Percentiles rank a stretch among this genome's conserved stretches.
Evolutionary conservation across 352 stramenopile genomes (phyloP).

Genomic region (Achlya hypogyna): DNA sequence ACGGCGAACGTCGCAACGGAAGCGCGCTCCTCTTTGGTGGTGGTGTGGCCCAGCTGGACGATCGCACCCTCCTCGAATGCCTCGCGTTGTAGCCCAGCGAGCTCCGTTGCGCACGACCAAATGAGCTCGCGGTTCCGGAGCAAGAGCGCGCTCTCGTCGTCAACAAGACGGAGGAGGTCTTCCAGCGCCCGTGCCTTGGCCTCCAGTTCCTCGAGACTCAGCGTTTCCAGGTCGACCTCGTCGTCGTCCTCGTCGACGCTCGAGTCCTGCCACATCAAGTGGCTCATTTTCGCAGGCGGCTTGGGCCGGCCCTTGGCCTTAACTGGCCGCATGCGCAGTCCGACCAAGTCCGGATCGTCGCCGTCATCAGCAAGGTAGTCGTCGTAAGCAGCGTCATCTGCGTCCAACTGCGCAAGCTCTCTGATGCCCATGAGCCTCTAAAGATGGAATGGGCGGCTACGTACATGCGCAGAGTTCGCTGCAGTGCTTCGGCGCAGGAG

Average conservation of each 20-base stretch:
- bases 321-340: not conserved
- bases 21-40: conserved; percentile 67
- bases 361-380: conserved; percentile 11
- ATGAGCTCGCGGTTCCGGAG: conserved; percentile 49
- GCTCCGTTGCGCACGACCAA: conserved; percentile 59
- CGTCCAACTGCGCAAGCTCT: not conserved
- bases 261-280: conserved; percentile 5
- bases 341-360: not conserved
- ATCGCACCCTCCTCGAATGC: conserved; percentile 69
- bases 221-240: conserved; percentile 38
- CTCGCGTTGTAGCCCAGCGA: conserved; percentile 59
- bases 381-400: conserved; percentile 29
- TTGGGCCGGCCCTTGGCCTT: not conserved
- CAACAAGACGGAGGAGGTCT: conserved; percentile 42
- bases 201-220: conserved; percentile 33
- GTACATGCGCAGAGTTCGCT: conserved; percentile 49
- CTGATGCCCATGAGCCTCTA: no score
- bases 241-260: conserved; percentile 22
- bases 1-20: conserved; percentile 66
- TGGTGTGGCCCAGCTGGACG: conserved; percentile 58
- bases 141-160: conserved; percentile 47
- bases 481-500: conserved; percentile 46
- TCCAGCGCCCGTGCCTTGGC: conserved; percentile 49
- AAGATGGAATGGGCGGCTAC: no score
- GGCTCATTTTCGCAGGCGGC: not conserved